These are phyloP conservation scores for Oryza glaberrima DNA, from an alignment of 176 grass and related monocot genomes.

Conservation along the genomic window DNA sequence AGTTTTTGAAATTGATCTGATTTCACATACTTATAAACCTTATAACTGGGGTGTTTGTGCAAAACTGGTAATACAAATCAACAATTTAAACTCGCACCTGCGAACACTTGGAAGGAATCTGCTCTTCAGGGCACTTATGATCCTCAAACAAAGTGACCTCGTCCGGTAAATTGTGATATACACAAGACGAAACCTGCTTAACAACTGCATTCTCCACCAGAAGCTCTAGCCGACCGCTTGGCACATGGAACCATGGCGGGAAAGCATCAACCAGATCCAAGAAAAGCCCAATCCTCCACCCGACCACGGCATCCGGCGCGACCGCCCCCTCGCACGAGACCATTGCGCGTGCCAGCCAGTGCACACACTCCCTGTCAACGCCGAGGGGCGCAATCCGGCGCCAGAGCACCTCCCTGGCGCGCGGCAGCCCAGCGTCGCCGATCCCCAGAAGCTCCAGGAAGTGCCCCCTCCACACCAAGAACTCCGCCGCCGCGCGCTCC, in stretches of 20 bases:
- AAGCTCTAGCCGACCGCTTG: constrained; percentile 66
- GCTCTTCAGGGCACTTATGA: constrained; percentile 76
- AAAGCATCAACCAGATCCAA: constrained; percentile 84
- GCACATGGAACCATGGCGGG: constrained; percentile 67
- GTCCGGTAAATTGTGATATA: constrained; percentile 81
- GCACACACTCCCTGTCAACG: constrained; percentile 57
- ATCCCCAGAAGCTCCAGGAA: constrained; percentile 86
- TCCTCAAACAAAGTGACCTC: constrained; percentile 77
- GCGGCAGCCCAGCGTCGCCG: constrained; percentile 46
- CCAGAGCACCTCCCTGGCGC: constrained; percentile 72
- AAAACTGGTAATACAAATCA: constrained; percentile 27
- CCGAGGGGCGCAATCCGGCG: constrained; percentile 64
- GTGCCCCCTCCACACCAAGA: constrained; percentile 77
- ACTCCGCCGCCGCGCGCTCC: constrained; percentile 51
- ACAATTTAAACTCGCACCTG: constrained; percentile 60
- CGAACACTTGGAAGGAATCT: constrained; percentile 76
- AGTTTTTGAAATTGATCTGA: not conserved
- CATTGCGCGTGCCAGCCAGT: constrained; percentile 62
- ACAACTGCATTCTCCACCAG: constrained; percentile 75
- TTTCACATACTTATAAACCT: constrained; percentile 21
- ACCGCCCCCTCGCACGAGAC: constrained; percentile 66
- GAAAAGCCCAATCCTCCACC: constrained; percentile 70
- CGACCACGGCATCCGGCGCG: constrained; percentile 46
- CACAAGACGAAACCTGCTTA: constrained; percentile 68
- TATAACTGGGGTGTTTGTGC: not conserved